Conservation (phyloP, 2,329 filamentous ascomycete genomes). For the Fusarium sp. region DNA sequence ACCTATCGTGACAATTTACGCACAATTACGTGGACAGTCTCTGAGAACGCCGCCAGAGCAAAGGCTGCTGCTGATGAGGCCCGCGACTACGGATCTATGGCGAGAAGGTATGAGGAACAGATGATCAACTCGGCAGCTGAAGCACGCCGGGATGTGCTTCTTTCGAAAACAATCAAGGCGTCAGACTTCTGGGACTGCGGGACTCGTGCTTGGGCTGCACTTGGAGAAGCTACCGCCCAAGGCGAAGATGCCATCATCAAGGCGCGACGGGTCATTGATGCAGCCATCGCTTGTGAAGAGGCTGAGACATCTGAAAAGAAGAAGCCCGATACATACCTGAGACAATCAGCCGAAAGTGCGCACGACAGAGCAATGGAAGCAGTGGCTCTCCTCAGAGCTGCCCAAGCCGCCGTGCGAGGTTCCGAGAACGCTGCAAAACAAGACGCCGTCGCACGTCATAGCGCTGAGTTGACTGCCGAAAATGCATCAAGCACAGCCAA, state of each 20-base stretch:
- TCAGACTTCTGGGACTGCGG: conserved; percentile 30
- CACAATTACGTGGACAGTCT: conserved; percentile 2
- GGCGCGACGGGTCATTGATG: conserved; percentile 25
- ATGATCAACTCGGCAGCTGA: conserved; percentile 13
- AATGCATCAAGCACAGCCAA: conserved; percentile 1
- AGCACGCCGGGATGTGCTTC: conserved; percentile 21
- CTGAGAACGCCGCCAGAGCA: conserved; percentile 18
- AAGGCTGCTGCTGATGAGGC: conserved; percentile 29
- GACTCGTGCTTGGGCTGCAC: conserved; percentile 27
- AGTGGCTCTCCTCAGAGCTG: conserved; percentile 20
- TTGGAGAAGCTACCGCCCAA: conserved; percentile 32
- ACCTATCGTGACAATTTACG: conserved; percentile 23
- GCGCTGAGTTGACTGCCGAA: conserved; percentile 20
- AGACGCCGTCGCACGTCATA: conserved; percentile 13
- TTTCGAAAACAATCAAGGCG: background rate
- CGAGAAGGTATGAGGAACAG: conserved; percentile 30
- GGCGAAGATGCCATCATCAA: conserved; percentile 33
- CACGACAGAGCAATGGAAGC: conserved; percentile 30
- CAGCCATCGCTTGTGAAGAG: conserved; percentile 24
- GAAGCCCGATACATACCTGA: conserved; percentile 14
- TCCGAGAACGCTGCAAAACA: conserved; percentile 25
- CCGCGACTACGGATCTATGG: conserved; percentile 8
- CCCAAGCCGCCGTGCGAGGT: conserved; percentile 20
- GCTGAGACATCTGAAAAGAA: conserved; percentile 28
- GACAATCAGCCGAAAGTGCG: conserved; percentile 32